Percentiles rank a stretch among this genome's conserved stretches.
Conservation (phyloP, 441 rosid genomes). For the Dalechampia spathulata region DNA sequence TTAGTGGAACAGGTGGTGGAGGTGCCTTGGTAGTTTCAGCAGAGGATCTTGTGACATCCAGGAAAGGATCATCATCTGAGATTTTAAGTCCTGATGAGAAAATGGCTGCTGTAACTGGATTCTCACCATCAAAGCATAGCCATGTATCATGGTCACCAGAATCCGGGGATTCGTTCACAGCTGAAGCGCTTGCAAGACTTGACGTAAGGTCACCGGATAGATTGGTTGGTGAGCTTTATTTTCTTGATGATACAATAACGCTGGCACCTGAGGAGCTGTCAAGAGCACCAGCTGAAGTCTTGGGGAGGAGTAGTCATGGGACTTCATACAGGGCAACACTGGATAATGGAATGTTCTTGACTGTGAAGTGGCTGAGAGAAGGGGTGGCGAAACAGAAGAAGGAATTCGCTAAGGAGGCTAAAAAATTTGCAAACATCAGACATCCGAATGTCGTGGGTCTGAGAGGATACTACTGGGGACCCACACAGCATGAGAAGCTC, state of each 20-base stretch:
- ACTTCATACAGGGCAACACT: conserved; percentile 91
- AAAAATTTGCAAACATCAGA: conserved; percentile 86
- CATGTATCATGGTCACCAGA: conserved; percentile 84
- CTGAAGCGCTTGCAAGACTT: conserved; percentile 73
- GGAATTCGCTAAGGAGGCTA: conserved; percentile 92
- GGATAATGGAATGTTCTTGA: conserved; percentile 77
- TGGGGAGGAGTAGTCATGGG: conserved; percentile 99
- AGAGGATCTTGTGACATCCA: conserved; percentile 68
- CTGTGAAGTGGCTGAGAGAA: conserved; percentile 97
- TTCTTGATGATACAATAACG: conserved; percentile 81
- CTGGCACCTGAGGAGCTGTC: conserved; percentile 93
- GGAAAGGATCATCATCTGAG: conserved; percentile 81
- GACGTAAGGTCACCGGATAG: conserved; percentile 92
- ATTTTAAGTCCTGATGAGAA: conserved; percentile 79
- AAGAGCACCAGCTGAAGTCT: conserved; percentile 94
- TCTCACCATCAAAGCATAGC: conserved; percentile 83
- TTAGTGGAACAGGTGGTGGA: conserved; percentile 42
- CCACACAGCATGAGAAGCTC: conserved; percentile 96
- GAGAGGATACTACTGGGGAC: conserved; percentile 99
- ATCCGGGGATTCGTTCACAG: conserved; percentile 85
- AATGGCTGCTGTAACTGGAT: conserved; percentile 50
- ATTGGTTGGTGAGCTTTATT: conserved; percentile 88
- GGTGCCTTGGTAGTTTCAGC: conserved; percentile 76
- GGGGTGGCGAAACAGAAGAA: conserved; percentile 97
- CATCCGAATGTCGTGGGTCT: conserved; percentile 97